phyloP scores from a whole-genome alignment of 495 filamentous ascomycete genomes.

The Penicillium ochrochloron region DNA sequence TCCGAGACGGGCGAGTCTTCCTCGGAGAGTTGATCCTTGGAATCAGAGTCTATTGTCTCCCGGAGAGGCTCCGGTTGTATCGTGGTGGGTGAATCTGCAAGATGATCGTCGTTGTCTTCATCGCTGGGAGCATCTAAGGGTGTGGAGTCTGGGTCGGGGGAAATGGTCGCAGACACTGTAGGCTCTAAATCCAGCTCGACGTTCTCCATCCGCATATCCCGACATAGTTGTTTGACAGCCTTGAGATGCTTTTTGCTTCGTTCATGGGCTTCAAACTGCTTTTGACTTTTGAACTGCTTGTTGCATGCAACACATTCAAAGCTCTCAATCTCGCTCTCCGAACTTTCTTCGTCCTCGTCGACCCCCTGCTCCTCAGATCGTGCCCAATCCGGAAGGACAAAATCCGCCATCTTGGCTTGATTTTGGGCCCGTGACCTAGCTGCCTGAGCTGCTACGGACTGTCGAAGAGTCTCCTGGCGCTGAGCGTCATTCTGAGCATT shows the following conservation, averaged over 20 bases:
- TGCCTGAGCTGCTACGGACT: conserved; percentile 82
- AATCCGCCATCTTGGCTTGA: conserved; percentile 68
- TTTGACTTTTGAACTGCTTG: conserved; percentile 93
- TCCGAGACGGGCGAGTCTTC: background rate
- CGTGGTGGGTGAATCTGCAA: background rate
- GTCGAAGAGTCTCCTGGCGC: conserved; percentile 77
- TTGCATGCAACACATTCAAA: conserved; percentile 91
- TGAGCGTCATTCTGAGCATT: conserved; percentile 77
- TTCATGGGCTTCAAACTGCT: conserved; percentile 91
- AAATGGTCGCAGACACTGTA: background rate
- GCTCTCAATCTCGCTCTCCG: conserved; percentile 56
- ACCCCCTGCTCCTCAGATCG: conserved; percentile 52
- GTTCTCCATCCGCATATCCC: conserved; percentile 84
- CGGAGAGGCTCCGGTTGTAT: background rate
- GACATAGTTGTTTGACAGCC: conserved; percentile 74
- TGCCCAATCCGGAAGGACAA: conserved; percentile 79
- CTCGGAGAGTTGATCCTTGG: background rate
- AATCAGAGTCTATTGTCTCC: background rate
- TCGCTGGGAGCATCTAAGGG: background rate
- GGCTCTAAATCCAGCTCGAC: conserved; percentile 41
- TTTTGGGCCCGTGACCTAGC: conserved; percentile 81
- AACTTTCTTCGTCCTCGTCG: conserved; percentile 63
- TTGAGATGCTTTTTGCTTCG: conserved; percentile 95
- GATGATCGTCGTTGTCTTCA: background rate
- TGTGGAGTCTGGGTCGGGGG: background rate